Evolutionary conservation across 164 flowering plant genomes (phyloP), one percentile per base, ranked within the genome.

Genomic region (Tetracentron sinense): DNA sequence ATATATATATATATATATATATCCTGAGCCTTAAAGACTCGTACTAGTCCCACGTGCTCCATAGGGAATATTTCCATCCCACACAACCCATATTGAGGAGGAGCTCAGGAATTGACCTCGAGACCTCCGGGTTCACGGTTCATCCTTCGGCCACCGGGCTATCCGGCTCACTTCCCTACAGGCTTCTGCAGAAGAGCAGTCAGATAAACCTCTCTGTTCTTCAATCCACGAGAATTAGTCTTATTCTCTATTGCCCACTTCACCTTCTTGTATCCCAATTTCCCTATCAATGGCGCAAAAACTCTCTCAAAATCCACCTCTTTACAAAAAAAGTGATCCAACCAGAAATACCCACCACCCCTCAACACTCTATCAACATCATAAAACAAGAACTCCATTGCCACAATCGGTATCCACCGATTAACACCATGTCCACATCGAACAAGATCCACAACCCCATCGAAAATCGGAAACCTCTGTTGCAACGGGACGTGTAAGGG

Each of bases 151-250:
- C n/a, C n/a, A 38, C 44, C 44, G 2, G 8, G 11, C 8, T 38
- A 12, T 38, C 38, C 4, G 22, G 46, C 51, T 79, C 75, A 80
- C 74, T 46, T 78, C 28, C 74, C 64, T 17, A 74, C 58, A 3
- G 92, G 89, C 67, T 87, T 87, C 67, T 83, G 92, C 78, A 87
- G 58, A n/a, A 87, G 78, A 20, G 89, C 92, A 55, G 89, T 83
- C 81, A 87, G 68, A 69, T 79, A 87, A 66, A 87, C 89, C 69
- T 87, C 89, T 35, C 82, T 83, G 66, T 75, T 72, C 84, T 84
- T 86, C 65, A 79, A 54, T 47, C 85, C 83, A 49, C 84, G 74
- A 0, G 83, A 57, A 70, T 83, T 83, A 16, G 59, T 72, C 83
- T 84, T 87, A 33, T 71, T 68, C 17, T 54, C 80, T 0, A 75